Evolutionary conservation across 257 asterid species (phyloP), one percentile per base, ranked within the genome.

Genomic region (Linderniella brevidens): DNA sequence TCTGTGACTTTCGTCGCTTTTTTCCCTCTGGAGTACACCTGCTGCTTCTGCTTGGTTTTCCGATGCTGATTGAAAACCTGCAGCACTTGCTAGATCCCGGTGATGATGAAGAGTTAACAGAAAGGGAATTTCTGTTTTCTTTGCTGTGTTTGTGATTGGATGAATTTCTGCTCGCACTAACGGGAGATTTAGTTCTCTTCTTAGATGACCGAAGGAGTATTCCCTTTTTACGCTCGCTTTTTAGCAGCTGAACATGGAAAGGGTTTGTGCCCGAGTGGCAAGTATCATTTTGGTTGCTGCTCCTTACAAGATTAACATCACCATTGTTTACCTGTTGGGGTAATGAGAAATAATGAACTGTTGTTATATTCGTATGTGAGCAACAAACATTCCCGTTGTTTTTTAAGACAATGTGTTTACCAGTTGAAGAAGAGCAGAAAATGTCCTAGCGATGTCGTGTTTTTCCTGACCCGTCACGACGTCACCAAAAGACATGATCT

Each of bases 381-480:
- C 12, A 9, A 35, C 2, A 1, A 18, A 36, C 18, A 48, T 13
- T 20, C 13, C 9, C 41, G 11, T 25, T 25, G 3, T 25, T 25
- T 6, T 25, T 25, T 3, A 25, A 37, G 13, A 3, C 40, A 38
- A 16, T 48, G 45, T 43, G 46, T 44, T 56, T 81, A 90, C 99
- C 85, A 90, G 43, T 72, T 90, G 99, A 49, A 90, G 79, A 66
- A 90, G 93, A 17, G 99, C 93, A 40, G 99, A 85, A 70, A 90
- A 90, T 35, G 94, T 73, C 52, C 99, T 80, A 48, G 96, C 96
- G 48, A 90, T 73, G 46, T 90, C 93, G 44, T 90, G 95, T 73
- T 90, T 90, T 52, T 66, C 65, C 54, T 78, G 92, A 59, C 92
- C 96, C 67, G 35, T 69, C 48, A 81, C 96, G 10, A 85, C 78